These are phyloP conservation scores for Leishmania tropica DNA, from an alignment of 208 protist species.

Conservation along the genomic window DNA sequence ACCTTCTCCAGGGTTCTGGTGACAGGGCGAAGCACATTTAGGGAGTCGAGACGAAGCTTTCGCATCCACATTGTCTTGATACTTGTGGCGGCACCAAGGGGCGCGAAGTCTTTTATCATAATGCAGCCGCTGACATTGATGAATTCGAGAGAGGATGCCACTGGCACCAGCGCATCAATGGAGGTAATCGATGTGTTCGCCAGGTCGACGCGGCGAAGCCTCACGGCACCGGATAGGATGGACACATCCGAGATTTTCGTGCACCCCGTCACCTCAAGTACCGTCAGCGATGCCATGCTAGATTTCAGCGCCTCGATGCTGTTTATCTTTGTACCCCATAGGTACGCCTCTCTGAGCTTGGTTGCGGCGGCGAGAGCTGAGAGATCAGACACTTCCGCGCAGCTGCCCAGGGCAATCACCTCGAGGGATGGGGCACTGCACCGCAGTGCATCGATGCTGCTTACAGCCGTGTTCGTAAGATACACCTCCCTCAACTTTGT, in stretches of 20 bases:
- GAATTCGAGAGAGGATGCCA: not conserved
- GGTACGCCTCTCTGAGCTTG: conserved; percentile 6
- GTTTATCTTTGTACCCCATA: conserved; percentile 9
- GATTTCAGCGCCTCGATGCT: not conserved
- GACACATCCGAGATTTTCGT: conserved; percentile 7
- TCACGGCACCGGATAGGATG: not conserved
- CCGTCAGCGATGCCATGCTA: not conserved
- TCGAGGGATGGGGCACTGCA: conserved; percentile 5
- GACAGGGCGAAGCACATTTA: not conserved
- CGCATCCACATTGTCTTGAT: not conserved
- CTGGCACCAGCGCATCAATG: not conserved
- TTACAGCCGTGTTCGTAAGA: conserved; percentile 7
- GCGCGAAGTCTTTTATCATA: not conserved
- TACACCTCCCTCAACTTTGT: conserved; percentile 12
- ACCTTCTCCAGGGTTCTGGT: not conserved
- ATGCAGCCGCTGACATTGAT: conserved; percentile 12
- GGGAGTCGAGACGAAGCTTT: not conserved
- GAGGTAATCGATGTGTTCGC: not conserved
- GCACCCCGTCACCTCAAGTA: conserved; percentile 12
- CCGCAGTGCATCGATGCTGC: conserved; percentile 4
- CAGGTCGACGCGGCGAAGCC: conserved; percentile 13
- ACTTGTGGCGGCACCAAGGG: conserved; percentile 3
- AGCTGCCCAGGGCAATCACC: conserved; percentile 7
- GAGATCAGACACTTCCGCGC: not conserved
- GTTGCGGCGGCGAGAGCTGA: not conserved